Evolutionary conservation across 1,139 yeast genomes (phyloP).

Genomic region (Hemisphaericaspora lyxosophila): DNA sequence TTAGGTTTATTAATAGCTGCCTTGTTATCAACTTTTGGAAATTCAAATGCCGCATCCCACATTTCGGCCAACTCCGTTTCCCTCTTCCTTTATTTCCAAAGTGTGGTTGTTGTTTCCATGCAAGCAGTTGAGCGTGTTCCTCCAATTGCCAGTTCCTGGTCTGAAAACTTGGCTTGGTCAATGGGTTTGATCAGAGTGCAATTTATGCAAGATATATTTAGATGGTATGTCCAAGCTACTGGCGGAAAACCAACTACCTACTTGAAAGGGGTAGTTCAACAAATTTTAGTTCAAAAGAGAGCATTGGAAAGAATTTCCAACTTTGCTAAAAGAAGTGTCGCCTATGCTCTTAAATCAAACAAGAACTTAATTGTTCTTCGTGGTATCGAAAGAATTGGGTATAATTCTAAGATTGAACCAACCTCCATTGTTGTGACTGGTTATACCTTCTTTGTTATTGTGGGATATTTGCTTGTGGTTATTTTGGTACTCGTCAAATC

Average conservation of each 20-base stretch:
- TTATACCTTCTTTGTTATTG: slow-evolving; percentile 67
- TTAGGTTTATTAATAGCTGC: slow-evolving; percentile 72
- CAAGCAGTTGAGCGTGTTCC: slow-evolving; percentile 71
- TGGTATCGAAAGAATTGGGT: slow-evolving; percentile 76
- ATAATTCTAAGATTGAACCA: slow-evolving; percentile 64
- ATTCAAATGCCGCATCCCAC: slow-evolving; percentile 76
- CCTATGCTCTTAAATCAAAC: slow-evolving; percentile 36
- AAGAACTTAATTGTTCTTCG: slow-evolving; percentile 58
- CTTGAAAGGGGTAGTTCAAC: slow-evolving; percentile 55
- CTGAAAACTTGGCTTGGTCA: slow-evolving; percentile 81
- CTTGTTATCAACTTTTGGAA: slow-evolving; percentile 67
- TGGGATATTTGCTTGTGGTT: slow-evolving; percentile 52
- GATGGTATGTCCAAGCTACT: slow-evolving; percentile 80
- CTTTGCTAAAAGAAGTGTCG: slow-evolving; percentile 26
- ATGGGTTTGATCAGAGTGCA: slow-evolving; percentile 71
- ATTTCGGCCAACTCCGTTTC: slow-evolving; percentile 75
- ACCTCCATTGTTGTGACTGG: slow-evolving; percentile 76
- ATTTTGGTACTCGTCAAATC: slow-evolving; percentile 56
- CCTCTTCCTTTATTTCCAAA: slow-evolving; percentile 71
- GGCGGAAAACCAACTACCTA: slow-evolving; percentile 72
- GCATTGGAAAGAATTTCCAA: slow-evolving; percentile 24
- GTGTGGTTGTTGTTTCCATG: slow-evolving; percentile 73
- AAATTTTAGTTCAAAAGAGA: slow-evolving; percentile 57
- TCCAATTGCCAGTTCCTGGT: slow-evolving; percentile 79
- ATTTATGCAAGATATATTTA: slow-evolving; percentile 74